Base-by-base conservation (phyloP, 495 filamentous ascomycete genomes). In the Pseudoneurospora amorphoporcata region DNA sequence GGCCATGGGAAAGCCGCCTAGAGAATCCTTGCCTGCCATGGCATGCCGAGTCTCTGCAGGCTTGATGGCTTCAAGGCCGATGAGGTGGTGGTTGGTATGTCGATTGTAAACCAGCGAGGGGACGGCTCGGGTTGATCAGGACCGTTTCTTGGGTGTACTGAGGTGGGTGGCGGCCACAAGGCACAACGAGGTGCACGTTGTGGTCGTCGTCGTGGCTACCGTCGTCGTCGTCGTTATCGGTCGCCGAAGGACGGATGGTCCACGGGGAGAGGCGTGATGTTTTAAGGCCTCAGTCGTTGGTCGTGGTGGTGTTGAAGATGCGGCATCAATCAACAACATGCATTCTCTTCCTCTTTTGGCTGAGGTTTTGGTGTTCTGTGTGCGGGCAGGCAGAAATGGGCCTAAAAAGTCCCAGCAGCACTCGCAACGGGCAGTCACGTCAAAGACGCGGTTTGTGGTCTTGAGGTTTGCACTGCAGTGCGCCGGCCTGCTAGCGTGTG, bases 1-100 rank as follows among this genome's bases (percentile, higher is more conserved):
- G 47, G 71, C 70, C 75, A 74, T 75, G 53, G 82, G 84, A 71
- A 79, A 86, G 72, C 78, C 82, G 75, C 84, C 84, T 74, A 83
- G 73, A 72, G 76, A 76, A 45, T 80, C 76, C 71, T 74, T 81
- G 72, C 75, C 78, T 70, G 74, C 82, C 84, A 86, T 86, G 76
- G 83, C 84, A 85, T 85, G 76, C 82, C 82, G 81, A 73, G 77
- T 65, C 53, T 65, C 1, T 17, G 53, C 16, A 65, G 53, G 53
- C 53, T 79, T 74, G 76, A 70, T 37, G 71, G 68, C 72, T 17
- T 19, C 41, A 10, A 69, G 42, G 37, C 29, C n/a, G 39, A 29
- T 39, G 23, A 32, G 53, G 19, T 39, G 69, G 40, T 68, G 40
- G 12, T 8, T 69, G 37, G 45, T 69, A 73, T 68, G 72, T 39